Conservation (phyloP, 208 protist genomes). For the Acanthamoeba castellanii region DNA sequence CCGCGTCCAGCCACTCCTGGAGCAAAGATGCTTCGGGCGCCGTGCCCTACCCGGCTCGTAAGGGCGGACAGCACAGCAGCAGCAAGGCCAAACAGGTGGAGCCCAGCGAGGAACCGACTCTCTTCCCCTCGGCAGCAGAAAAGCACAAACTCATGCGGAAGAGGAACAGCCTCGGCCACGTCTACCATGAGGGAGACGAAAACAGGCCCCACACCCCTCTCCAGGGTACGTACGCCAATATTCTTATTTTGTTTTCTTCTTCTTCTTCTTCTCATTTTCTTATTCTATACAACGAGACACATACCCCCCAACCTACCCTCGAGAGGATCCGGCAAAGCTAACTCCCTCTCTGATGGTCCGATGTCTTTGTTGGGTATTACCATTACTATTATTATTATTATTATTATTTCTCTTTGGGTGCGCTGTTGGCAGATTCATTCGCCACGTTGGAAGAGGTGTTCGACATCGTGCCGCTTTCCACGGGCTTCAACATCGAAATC, state of each 20-base stretch:
- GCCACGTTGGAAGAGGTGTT: conserved; percentile 60
- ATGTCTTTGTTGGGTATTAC: no score
- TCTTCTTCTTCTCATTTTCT: no score
- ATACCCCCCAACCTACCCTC: no score
- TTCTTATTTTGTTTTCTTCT: no score
- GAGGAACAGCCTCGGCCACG: background rate
- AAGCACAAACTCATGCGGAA: background rate
- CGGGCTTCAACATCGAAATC: conserved; percentile 60
- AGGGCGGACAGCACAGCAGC: background rate
- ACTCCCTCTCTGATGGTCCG: background rate
- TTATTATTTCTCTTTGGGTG: no score
- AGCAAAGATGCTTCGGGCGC: no score
- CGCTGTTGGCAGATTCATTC: conserved; percentile 15
- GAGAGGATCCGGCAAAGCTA: no score
- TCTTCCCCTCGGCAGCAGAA: background rate
- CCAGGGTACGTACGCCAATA: background rate
- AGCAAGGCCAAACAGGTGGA: background rate
- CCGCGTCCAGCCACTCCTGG: no score
- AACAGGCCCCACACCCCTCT: background rate
- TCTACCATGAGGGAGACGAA: background rate
- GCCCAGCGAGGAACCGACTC: background rate
- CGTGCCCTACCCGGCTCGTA: no score
- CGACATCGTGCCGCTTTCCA: background rate
- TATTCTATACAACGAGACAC: no score
- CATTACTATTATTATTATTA: no score